phyloP scores from a whole-genome alignment of 805 yeast genomes.

The Cephaloascus albidus region DNA sequence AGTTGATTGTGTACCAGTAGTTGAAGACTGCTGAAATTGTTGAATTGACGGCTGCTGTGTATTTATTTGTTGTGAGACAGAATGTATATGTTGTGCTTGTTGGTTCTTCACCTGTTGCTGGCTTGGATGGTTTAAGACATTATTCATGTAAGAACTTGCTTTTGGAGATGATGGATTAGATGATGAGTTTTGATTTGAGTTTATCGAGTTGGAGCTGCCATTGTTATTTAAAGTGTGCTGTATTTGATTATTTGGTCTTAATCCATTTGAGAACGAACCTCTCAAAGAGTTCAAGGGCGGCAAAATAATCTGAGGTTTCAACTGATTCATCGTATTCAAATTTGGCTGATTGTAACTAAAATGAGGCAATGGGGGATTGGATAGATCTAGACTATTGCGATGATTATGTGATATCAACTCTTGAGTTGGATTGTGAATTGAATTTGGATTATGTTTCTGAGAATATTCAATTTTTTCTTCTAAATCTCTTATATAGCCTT shows the following conservation, averaged over 20 bases:
- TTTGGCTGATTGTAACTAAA: neutral
- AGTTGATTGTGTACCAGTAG: slow-evolving; percentile 3
- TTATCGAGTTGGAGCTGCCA: neutral
- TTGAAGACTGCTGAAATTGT: slow-evolving; percentile 5
- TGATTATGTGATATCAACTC: neutral
- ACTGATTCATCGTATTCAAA: neutral
- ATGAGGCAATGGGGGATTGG: neutral
- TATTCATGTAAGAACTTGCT: neutral
- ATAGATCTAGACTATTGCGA: neutral
- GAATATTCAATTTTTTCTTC: slow-evolving; percentile 22
- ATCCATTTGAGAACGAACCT: slow-evolving; percentile 9
- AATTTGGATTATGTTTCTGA: neutral
- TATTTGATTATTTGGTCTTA: slow-evolving; percentile 14
- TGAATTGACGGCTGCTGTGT: slow-evolving; percentile 5
- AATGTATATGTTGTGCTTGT: neutral
- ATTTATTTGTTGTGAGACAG: slow-evolving; percentile 2
- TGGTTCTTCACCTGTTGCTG: neutral
- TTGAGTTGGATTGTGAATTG: neutral
- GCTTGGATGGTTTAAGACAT: neutral
- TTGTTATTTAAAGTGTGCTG: neutral
- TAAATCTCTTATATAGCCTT: slow-evolving; percentile 48
- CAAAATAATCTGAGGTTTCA: slow-evolving; percentile 1
- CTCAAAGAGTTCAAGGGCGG: slow-evolving; percentile 1
- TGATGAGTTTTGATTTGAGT: slow-evolving; percentile 1
- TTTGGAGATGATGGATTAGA: slow-evolving; percentile 1